These are phyloP conservation scores for Penicillium crustosum DNA, from an alignment of 2,329 filamentous ascomycete species.

Conservation along the genomic window DNA sequence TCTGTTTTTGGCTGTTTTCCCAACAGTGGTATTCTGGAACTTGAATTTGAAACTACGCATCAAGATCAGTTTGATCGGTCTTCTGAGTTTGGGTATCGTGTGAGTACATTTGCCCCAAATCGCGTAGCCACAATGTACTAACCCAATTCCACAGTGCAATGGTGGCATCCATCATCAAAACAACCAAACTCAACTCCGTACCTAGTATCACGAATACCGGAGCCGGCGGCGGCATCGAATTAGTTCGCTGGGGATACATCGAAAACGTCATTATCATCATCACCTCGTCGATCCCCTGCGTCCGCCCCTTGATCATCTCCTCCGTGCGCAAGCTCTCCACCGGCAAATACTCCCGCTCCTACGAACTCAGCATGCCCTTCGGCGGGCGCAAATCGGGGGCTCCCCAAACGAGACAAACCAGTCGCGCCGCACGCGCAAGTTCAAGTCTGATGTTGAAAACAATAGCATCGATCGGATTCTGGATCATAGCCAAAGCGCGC, in stretches of 20 bases:
- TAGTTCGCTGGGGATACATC: slow-evolving; percentile 34
- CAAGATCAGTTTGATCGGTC: slow-evolving; percentile 30
- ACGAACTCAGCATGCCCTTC: slow-evolving; percentile 30
- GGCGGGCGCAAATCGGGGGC: slow-evolving; percentile 17
- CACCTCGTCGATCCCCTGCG: slow-evolving; percentile 33
- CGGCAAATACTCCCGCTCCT: slow-evolving; percentile 25
- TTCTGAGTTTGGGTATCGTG: slow-evolving; percentile 32
- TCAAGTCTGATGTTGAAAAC: slow-evolving; percentile 18
- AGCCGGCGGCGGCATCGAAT: slow-evolving; percentile 23
- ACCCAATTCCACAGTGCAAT: slow-evolving; percentile 25
- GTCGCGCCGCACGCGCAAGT: slow-evolving; percentile 15
- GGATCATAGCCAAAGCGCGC: slow-evolving; percentile 11
- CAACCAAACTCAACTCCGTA: slow-evolving; percentile 27
- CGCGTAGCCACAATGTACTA: not conserved
- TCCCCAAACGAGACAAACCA: slow-evolving; percentile 18
- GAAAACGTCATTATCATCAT: slow-evolving; percentile 34
- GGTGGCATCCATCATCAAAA: slow-evolving; percentile 35
- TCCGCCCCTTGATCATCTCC: slow-evolving; percentile 32
- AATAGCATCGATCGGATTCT: slow-evolving; percentile 31
- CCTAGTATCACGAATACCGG: slow-evolving; percentile 32
- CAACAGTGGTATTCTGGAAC: slow-evolving; percentile 32
- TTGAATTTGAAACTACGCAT: slow-evolving; percentile 31
- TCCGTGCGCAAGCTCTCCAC: slow-evolving; percentile 34
- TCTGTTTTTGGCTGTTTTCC: slow-evolving; percentile 32
- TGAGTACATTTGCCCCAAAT: slow-evolving; percentile 11